Evolutionary conservation across 176 grass and related monocot genomes (phyloP).

Genomic region (Musa beccarii): DNA sequence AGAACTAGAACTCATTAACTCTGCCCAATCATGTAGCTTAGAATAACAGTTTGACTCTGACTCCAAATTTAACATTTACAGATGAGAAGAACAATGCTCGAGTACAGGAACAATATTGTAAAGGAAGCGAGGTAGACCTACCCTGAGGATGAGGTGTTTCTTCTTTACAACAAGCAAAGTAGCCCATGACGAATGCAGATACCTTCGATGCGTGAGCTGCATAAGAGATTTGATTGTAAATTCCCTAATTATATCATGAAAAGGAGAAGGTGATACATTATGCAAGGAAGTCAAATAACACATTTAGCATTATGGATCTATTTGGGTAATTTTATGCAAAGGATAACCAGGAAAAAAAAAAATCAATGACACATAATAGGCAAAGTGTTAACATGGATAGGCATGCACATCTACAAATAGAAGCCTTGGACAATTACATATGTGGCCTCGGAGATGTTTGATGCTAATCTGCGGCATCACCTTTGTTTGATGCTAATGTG

Average conservation of each 20-base stretch:
- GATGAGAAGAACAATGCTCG: not conserved
- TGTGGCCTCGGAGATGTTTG: not conserved
- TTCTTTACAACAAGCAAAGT: slow-evolving; percentile 69
- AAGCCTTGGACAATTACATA: not conserved
- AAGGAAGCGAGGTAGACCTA: slow-evolving; percentile 33
- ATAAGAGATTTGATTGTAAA: not conserved
- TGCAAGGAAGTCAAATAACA: not conserved
- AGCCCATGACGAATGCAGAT: slow-evolving; percentile 48
- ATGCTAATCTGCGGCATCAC: not conserved
- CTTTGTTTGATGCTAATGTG: not conserved
- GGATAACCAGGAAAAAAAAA: not conserved
- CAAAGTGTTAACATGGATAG: too few species aligned
- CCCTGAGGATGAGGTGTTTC: slow-evolving; percentile 61
- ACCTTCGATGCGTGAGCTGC: slow-evolving; percentile 46
- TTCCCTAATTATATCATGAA: not conserved
- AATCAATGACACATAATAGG: not conserved
- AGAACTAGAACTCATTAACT: not conserved
- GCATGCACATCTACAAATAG: too few species aligned
- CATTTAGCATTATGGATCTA: not conserved
- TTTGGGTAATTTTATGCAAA: not conserved
- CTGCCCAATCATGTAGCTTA: not conserved
- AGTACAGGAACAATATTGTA: slow-evolving; percentile 11
- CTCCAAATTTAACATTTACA: not conserved
- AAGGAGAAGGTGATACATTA: not conserved
- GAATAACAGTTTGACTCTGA: not conserved